Conservation (phyloP, 495 filamentous ascomycete species). For the Neurospora hispaniola region DNA sequence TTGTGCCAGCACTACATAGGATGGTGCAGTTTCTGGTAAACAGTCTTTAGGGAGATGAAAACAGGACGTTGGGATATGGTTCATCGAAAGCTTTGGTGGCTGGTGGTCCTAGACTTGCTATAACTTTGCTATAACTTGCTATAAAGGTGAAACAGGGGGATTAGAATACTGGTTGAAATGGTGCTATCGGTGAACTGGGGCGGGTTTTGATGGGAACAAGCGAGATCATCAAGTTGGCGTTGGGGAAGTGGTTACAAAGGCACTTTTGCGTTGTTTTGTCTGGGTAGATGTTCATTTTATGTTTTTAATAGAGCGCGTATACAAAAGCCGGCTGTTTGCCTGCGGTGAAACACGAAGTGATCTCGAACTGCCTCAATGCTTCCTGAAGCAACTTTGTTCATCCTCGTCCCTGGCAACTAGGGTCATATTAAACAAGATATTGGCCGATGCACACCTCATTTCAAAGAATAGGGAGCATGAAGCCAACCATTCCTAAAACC, state of each 20-base stretch:
- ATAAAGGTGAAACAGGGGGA: background rate
- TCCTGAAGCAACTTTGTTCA: background rate
- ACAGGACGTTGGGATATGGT: background rate
- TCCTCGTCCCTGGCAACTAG: background rate
- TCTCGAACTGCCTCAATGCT: background rate
- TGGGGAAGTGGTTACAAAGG: background rate
- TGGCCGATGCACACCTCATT: background rate
- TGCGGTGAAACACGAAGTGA: background rate
- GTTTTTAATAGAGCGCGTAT: background rate
- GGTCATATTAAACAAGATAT: too few species aligned
- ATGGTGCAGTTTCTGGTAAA: conserved; percentile 87
- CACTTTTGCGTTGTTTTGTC: background rate
- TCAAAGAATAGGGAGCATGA: background rate
- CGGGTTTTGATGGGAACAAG: background rate
- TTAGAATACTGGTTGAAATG: background rate
- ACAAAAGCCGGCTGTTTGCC: background rate
- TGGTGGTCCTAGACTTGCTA: background rate
- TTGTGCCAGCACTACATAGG: conserved; percentile 98
- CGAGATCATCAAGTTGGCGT: background rate
- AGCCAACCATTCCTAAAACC: background rate
- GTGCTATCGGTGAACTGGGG: background rate
- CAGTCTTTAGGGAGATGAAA: background rate
- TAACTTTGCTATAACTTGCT: background rate
- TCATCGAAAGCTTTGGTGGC: background rate
- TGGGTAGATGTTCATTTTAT: background rate